Evolutionary conservation across 202 grass and related monocot species (phyloP), one percentile per base, ranked within the genome.

Genomic region (Elaeis oleifera): DNA sequence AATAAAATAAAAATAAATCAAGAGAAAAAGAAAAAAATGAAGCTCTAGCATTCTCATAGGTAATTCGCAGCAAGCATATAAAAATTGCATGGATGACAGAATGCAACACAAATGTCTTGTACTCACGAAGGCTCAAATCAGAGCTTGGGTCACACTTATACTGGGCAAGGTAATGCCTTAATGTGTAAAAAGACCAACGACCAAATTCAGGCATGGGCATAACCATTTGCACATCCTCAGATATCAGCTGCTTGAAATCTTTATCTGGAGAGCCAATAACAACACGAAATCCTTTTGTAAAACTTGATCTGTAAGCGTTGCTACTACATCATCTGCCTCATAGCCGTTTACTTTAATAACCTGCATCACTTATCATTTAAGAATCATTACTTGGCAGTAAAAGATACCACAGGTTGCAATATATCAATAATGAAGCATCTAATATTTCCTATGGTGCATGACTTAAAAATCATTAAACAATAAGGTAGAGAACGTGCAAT

Each of bases 121-220:
- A 86, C 92, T 97, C 64, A 92, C 84, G 72, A n/a, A 97, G 84
- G 76, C 92, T 97, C 73, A 97, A 86, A 79, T 97, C 92, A 36
- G 80, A 76, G 58, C 84, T 72, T 29, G 92, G 88, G 61, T 97
- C 84, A 48, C 79, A 86, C 16, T 88, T 90, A 60, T 91, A 97
- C 71, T 91, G 92, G 57, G 80, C 68, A 44, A 89, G 56, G 62
- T 97, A 97, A 79, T 97, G 87, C 72, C 58, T 89, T 61, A 97
- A 49, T 16, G 83, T 89, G 68, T 97, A 97, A 51, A 97, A 89
- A 54, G 87, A 97, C 88, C 88, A 97, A 5, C 84, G 76, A 7
- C 79, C 83, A 56, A 91, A 81, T 68, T 91, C 88, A 71, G 81
- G 87, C 70, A 97, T 78, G 50, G 88, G 92, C 68, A 97, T 91